A percentile compares a stretch with the other conserved stretches of the same genome.
These are phyloP conservation scores for Thymus quinquecostatus DNA, from an alignment of 257 asterid species.

Conservation along the genomic window DNA sequence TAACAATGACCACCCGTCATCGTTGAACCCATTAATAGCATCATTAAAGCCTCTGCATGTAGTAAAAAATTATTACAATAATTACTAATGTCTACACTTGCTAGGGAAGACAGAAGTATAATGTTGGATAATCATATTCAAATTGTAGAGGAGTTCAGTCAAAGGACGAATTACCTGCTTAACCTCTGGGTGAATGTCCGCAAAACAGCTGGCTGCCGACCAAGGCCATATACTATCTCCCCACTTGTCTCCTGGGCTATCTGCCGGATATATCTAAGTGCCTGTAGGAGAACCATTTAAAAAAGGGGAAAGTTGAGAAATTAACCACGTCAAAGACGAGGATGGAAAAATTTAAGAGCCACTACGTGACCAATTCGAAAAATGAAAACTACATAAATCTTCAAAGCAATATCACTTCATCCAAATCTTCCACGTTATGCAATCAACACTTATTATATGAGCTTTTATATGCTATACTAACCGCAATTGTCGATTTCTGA, in stretches of 20 bases:
- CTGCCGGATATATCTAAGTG: conserved; percentile 67
- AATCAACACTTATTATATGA: conserved; percentile 1
- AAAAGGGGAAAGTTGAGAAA: not conserved
- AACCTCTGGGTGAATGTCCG: conserved; percentile 92
- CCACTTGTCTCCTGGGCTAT: conserved; percentile 91
- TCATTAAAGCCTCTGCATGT: conserved; percentile 85
- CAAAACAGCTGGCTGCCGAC: conserved; percentile 88
- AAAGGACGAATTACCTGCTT: conserved; percentile 56
- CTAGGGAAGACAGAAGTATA: not conserved
- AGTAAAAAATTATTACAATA: conserved; percentile 10
- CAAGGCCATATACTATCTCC: conserved; percentile 76
- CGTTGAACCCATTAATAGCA: conserved; percentile 77
- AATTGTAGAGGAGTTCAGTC: not conserved
- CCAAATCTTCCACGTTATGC: not conserved
- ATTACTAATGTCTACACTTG: not conserved
- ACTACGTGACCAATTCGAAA: not conserved
- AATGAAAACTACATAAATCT: not conserved
- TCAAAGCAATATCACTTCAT: not conserved
- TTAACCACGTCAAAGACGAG: conserved; percentile 13
- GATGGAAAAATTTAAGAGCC: not conserved
- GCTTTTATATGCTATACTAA: conserved; percentile 37
- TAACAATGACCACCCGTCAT: conserved; percentile 83
- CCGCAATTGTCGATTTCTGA: conserved; percentile 81
- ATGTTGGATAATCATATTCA: not conserved
- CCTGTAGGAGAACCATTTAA: conserved; percentile 31